phyloP scores from a whole-genome alignment of 2,329 filamentous ascomycete species.

The Aphanocladium album region DNA sequence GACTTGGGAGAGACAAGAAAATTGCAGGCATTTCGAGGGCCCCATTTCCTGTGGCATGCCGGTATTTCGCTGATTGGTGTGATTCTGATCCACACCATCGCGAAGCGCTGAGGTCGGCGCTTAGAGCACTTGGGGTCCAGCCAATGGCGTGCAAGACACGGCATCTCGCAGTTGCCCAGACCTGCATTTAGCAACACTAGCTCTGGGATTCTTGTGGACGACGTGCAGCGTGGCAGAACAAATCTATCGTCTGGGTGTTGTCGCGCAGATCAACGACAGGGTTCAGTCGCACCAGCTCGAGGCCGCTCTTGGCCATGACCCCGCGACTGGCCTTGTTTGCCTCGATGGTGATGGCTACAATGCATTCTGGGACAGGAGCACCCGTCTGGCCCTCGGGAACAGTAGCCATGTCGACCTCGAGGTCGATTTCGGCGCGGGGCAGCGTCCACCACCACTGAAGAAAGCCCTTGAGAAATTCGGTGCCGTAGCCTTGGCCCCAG shows the following conservation, averaged over 20 bases:
- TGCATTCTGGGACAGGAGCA: conserved; percentile 26
- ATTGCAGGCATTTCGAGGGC: not conserved
- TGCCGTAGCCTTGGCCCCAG: conserved; percentile 48
- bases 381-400: conserved; percentile 17
- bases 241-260: not conserved
- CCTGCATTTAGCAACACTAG: not conserved
- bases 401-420: conserved; percentile 31
- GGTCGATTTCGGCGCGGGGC: conserved; percentile 32
- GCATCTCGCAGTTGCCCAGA: not conserved
- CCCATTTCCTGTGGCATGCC: not conserved
- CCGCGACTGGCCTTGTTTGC: conserved; percentile 44
- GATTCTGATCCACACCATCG: conserved; percentile 9
- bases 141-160: conserved; percentile 8
- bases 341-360: conserved; percentile 39
- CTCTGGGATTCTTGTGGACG: not conserved
- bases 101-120: conserved; percentile 13
- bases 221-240: conserved; percentile 6
- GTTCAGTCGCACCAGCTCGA: conserved; percentile 36
- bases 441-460: conserved; percentile 37
- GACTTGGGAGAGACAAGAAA: not conserved
- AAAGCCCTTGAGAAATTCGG: conserved; percentile 43
- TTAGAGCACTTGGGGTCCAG: not conserved
- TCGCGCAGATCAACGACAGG: conserved; percentile 15
- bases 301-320: conserved; percentile 49
- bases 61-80: conserved; percentile 10